Base-by-base conservation (phyloP, 1,284 basidiomycete genomes). In the Ceratobasidium sp. region DNA sequence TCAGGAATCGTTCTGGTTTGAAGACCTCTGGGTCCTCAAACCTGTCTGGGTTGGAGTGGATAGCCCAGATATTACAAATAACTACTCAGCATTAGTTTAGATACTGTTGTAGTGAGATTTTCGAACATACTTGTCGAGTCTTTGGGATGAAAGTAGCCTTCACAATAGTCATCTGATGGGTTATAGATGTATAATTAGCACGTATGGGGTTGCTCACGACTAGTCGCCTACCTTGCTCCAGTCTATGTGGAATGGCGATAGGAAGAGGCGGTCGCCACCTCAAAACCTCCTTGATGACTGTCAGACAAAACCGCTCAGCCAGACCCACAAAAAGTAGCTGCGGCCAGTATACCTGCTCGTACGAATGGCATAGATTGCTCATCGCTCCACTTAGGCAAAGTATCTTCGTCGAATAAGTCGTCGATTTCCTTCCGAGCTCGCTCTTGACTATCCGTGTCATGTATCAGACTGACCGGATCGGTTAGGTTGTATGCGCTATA, bases 241-340 rank as follows among this genome's bases (percentile, higher is more conserved):
- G 52, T 23, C 28, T 54, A 21, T 69, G 64, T 30, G 64, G 64
- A 5, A 46, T 57, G 14, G 35, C 50, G 21, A 57, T 55, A 2
- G 64, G 64, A 16, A 44, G 18, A 26, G 64, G 52, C 4, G 64
- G 64, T 6, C 64, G 35, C 64, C 64, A 69, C 52, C 64, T 44
- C 14, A 69, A 35, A 16, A 69, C 52, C 32, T 69, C 64, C 32
- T 69, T 69, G 16, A 69, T 28, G 8, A 69, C 64, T 69, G n/a
- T 44, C 59, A 46, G 32, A 14, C n/a, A 55, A 38, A 35, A 18
- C 32, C 9, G 14, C 32, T 58, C 55, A n/a, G n/a, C n/a, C n/a
- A n/a, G n/a, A n/a, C n/a, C n/a, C n/a, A n/a, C n/a, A n/a, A n/a
- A n/a, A n/a, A n/a, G n/a, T n/a, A 28, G 26, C 23, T 54, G 9